phyloP scores from a whole-genome alignment of 306 rosid genomes.

The Heteromeles arbutifolia region DNA sequence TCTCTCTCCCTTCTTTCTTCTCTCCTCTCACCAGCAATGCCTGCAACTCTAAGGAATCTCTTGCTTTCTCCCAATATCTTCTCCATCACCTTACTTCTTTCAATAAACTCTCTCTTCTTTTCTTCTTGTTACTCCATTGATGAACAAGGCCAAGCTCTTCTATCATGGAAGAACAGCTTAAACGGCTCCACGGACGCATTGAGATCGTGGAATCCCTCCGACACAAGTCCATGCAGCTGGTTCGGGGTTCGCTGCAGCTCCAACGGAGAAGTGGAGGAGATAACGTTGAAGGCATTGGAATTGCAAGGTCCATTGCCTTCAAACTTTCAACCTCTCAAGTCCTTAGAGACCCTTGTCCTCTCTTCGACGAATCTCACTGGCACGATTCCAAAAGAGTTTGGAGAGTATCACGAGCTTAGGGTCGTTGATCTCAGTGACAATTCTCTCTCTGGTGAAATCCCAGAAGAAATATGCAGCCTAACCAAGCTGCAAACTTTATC shows the following conservation, averaged over 20 bases:
- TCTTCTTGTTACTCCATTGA: conserved; percentile 53
- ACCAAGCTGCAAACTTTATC: conserved; percentile 42
- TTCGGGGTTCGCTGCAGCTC: conserved; percentile 62
- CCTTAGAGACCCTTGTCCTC: conserved; percentile 43
- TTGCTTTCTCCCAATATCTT: conserved; percentile 39
- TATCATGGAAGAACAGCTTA: conserved; percentile 67
- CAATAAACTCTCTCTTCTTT: conserved; percentile 41
- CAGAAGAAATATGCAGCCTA: conserved; percentile 63
- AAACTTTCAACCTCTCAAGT: conserved; percentile 52
- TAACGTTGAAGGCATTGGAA: conserved; percentile 44
- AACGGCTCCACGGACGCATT: conserved; percentile 37
- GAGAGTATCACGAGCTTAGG: conserved; percentile 47
- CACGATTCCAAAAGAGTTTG: conserved; percentile 54
- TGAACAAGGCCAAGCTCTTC: conserved; percentile 75
- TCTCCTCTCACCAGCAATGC: conserved; percentile 58
- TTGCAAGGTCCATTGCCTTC: conserved; percentile 78
- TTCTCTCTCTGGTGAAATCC: conserved; percentile 59
- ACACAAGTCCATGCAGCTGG: conserved; percentile 71
- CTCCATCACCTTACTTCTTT: conserved; percentile 38
- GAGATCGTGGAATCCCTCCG: conserved; percentile 55
- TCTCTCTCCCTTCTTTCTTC: conserved; percentile 7
- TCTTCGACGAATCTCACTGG: conserved; percentile 64
- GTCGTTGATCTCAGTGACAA: conserved; percentile 56
- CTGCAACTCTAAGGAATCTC: conserved; percentile 61
- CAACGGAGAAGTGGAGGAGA: conserved; percentile 49